A percentile compares a stretch with the other conserved stretches of the same genome.
phyloP scores from a whole-genome alignment of 2,329 filamentous ascomycete species.

The Venturia oleaginea region DNA sequence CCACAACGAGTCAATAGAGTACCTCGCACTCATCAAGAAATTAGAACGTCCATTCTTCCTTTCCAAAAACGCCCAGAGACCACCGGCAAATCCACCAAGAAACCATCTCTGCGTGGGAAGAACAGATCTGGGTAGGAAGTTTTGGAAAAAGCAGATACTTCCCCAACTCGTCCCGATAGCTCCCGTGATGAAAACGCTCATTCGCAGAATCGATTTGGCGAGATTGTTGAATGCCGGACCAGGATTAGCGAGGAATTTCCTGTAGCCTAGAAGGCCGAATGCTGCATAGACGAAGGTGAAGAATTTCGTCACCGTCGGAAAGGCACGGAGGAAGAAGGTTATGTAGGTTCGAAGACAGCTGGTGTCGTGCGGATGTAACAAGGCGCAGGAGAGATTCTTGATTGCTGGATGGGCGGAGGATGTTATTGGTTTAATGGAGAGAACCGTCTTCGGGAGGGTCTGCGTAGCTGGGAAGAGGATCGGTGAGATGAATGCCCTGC shows the following conservation, averaged over 20 bases:
- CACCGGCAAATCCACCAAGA: constrained; percentile 75
- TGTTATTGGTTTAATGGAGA: constrained; percentile 65
- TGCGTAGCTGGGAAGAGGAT: constrained; percentile 68
- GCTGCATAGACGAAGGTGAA: constrained; percentile 66
- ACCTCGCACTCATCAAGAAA: constrained; percentile 69
- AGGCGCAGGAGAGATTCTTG: constrained; percentile 74
- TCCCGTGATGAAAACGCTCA: constrained; percentile 69
- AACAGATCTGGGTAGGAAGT: constrained; percentile 61
- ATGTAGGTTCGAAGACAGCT: constrained; percentile 82
- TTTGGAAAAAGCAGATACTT: constrained; percentile 80
- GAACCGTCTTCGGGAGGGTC: constrained; percentile 57
- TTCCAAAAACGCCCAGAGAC: constrained; percentile 76
- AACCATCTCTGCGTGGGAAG: constrained; percentile 83
- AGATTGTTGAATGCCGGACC: constrained; percentile 57
- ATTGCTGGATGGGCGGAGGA: constrained; percentile 81
- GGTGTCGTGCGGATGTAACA: constrained; percentile 79
- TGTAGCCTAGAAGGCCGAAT: constrained; percentile 61
- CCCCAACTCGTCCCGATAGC: constrained; percentile 84
- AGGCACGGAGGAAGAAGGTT: constrained; percentile 76
- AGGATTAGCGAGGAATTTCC: constrained; percentile 59
- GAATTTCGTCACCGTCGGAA: constrained; percentile 69
- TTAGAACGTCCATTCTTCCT: constrained; percentile 53
- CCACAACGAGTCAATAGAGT: constrained; percentile 78
- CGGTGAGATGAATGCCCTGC: constrained; percentile 68
- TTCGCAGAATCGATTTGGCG: constrained; percentile 59